Percentiles rank a stretch among this genome's conserved stretches.
Evolutionary conservation across 2,329 filamentous ascomycete genomes (phyloP).

Genomic region (Fusarium nodosum): DNA sequence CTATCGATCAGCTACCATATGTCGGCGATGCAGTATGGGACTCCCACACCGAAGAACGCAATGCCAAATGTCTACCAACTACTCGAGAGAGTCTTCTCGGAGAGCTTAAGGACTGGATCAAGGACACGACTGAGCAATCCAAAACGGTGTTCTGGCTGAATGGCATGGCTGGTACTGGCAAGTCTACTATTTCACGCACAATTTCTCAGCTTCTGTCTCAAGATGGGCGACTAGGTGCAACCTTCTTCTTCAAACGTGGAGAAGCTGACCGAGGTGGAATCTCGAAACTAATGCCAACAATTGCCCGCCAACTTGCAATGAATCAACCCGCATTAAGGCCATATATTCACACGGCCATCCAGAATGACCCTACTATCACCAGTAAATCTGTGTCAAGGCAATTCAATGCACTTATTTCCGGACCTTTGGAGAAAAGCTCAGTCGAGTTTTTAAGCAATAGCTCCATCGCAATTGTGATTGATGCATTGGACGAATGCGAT

Average conservation of each 20-base stretch:
- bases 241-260: constrained; percentile 61
- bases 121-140: rapidly evolving
- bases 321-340: rapidly evolving
- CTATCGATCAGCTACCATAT: background rate
- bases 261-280: constrained; percentile 18
- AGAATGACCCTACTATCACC: rapidly evolving
- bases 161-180: constrained; percentile 6
- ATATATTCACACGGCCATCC: rapidly evolving
- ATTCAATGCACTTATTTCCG: background rate
- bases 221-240: constrained; percentile 45
- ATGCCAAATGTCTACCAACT: background rate
- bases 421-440: background rate
- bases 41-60: background rate
- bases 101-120: rapidly evolving
- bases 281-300: rapidly evolving
- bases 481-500: background rate
- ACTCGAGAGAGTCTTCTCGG: background rate
- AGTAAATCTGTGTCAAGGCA: background rate
- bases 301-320: background rate
- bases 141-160: background rate
- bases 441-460: rapidly evolving
- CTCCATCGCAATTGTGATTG: background rate
- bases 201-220: constrained; percentile 50
- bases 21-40: background rate
- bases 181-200: constrained; percentile 51